Evolutionary conservation across 768 basidiomycete species (phyloP).

Genomic region (Pulveroboletus ravenelii): DNA sequence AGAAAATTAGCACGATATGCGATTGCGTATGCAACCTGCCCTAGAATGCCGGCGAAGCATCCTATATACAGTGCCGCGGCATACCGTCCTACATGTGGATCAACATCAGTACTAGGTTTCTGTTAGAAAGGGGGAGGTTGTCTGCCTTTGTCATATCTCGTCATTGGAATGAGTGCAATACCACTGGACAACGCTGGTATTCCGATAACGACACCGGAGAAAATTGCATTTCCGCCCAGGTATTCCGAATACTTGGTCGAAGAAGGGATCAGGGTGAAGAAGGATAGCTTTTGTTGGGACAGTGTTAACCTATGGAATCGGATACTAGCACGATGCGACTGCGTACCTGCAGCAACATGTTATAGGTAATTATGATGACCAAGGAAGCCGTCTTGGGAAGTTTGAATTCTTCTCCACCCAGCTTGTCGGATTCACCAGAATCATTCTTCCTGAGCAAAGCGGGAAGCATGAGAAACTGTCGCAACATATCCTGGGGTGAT

Average conservation of each 20-base stretch:
- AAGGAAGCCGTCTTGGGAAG: conserved; percentile 46
- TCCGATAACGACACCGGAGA: conserved; percentile 63
- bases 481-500: conserved; percentile 3
- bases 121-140: not conserved
- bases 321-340: not conserved
- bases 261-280: conserved; percentile 68
- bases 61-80: conserved; percentile 48
- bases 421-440: conserved; percentile 12
- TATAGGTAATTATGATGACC: conserved; percentile 41
- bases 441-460: not conserved
- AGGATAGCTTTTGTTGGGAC: conserved; percentile 44
- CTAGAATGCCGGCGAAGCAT: conserved; percentile 49
- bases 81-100: conserved; percentile 45
- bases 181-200: conserved; percentile 64
- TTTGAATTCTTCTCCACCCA: conserved; percentile 37
- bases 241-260: conserved; percentile 57
- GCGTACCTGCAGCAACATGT: conserved; percentile 43
- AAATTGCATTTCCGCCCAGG: conserved; percentile 64
- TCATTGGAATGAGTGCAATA: conserved; percentile 51
- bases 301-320: not conserved
- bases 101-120: not conserved
- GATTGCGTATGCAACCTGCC: conserved; percentile 55
- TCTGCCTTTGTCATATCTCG: conserved; percentile 51
- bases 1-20: conserved; percentile 58
- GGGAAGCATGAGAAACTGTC: not conserved